phyloP scores from a whole-genome alignment of 345 rosid genomes.

The Aurinia saxatilis region DNA sequence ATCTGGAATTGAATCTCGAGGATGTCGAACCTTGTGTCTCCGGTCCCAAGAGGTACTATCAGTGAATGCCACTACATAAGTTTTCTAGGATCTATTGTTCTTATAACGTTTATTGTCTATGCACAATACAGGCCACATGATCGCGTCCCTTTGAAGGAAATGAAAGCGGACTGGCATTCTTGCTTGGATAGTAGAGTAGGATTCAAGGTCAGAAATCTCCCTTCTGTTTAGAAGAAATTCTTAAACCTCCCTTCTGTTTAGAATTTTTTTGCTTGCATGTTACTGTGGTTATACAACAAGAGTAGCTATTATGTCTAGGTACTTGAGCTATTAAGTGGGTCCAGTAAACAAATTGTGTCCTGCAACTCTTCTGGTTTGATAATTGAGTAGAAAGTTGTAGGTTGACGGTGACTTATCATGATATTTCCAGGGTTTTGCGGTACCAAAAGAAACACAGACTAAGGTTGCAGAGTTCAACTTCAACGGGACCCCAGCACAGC shows the following conservation, averaged over 20 bases:
- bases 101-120: not conserved
- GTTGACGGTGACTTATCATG: not conserved
- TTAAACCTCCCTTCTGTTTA: not conserved
- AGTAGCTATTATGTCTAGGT: not conserved
- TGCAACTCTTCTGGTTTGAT: not conserved
- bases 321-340: not conserved
- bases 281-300: not conserved
- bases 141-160: constrained; percentile 74
- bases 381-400: not conserved
- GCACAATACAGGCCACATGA: constrained; percentile 70
- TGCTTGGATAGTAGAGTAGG: constrained; percentile 84
- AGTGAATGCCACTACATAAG: not conserved
- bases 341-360: not conserved
- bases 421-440: constrained; percentile 61
- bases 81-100: not conserved
- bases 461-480: constrained; percentile 65
- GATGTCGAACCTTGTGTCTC: constrained; percentile 84
- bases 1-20: constrained; percentile 63
- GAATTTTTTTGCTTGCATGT: not conserved
- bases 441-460: constrained; percentile 68
- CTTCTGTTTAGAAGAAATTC: not conserved
- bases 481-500: constrained; percentile 56
- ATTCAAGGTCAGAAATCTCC: constrained; percentile 52
- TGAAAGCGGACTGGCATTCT: constrained; percentile 94
- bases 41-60: constrained; percentile 66